Conservation (phyloP, 352 stramenopile genomes). For the Phytophthora litchii region DNA sequence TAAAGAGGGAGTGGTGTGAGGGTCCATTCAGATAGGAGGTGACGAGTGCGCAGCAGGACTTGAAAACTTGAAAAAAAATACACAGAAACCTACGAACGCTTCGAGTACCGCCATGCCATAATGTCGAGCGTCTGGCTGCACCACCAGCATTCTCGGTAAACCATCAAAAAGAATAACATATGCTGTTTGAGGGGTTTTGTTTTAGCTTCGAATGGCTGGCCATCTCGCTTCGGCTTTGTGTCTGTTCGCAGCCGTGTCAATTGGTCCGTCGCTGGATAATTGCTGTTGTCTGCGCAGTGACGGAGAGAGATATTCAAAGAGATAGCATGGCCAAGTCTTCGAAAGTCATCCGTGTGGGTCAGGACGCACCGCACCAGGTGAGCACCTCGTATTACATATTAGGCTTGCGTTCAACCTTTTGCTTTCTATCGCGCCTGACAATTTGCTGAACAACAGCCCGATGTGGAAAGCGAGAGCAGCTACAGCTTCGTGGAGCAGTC, state of each 20-base stretch:
- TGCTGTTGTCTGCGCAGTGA: slow-evolving; percentile 5
- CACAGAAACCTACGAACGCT: slow-evolving; percentile 28
- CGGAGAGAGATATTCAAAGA: slow-evolving; percentile 9
- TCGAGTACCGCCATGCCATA: neutral
- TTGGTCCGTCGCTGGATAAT: slow-evolving; percentile 26
- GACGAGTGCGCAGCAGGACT: slow-evolving; percentile 19
- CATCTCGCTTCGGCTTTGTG: slow-evolving; percentile 34
- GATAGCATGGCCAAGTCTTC: slow-evolving; percentile 66
- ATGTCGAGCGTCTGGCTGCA: slow-evolving; percentile 1
- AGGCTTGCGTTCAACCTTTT: neutral
- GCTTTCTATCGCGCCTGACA: slow-evolving; percentile 11
- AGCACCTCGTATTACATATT: neutral
- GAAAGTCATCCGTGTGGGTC: slow-evolving; percentile 79
- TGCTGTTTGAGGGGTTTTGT: too few species aligned
- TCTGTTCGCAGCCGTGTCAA: slow-evolving; percentile 24
- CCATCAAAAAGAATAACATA: too few species aligned
- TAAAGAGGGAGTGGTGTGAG: slow-evolving; percentile 31
- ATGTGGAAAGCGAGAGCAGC: slow-evolving; percentile 73
- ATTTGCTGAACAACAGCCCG: slow-evolving; percentile 49
- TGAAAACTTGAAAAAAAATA: slow-evolving; percentile 40
- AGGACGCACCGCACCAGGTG: slow-evolving; percentile 83
- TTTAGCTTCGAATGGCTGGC: slow-evolving; percentile 33
- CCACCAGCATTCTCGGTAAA: slow-evolving; percentile 6
- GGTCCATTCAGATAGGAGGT: slow-evolving; percentile 22
- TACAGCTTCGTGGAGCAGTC: slow-evolving; percentile 84